These are phyloP conservation scores for Periglandula ipomoeae DNA, from an alignment of 2,329 filamentous ascomycete genomes.

Conservation along the genomic window DNA sequence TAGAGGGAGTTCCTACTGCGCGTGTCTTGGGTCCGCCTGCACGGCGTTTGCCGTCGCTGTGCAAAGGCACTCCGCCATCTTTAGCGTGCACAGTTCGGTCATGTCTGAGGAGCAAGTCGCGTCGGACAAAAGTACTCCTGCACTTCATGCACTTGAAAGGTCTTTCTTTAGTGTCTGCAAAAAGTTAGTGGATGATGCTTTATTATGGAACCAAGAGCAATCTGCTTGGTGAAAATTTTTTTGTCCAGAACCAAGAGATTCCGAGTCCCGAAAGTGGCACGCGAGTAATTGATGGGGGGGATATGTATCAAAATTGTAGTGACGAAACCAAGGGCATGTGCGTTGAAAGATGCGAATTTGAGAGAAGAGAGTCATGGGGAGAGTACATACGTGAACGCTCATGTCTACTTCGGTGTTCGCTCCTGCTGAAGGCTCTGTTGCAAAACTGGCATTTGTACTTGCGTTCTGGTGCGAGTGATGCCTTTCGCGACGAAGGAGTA, in stretches of 20 bases:
- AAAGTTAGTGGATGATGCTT: conserved; percentile 3
- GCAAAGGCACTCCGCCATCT: conserved; percentile 86
- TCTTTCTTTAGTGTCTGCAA: conserved; percentile 88
- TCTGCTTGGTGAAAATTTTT: too few species aligned
- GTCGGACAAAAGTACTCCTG: conserved; percentile 93
- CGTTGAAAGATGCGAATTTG: background rate
- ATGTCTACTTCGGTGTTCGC: conserved; percentile 93
- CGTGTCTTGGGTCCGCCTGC: conserved; percentile 60
- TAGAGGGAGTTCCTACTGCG: conserved; percentile 56
- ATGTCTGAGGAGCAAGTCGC: conserved; percentile 91
- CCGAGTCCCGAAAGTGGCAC: too few species aligned
- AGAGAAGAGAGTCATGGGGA: background rate
- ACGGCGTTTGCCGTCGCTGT: conserved; percentile 88
- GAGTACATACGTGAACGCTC: conserved; percentile 87
- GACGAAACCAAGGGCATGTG: background rate
- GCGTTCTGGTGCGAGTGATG: conserved; percentile 75
- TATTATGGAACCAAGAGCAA: background rate
- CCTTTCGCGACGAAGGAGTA: conserved; percentile 65
- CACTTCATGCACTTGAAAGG: conserved; percentile 99
- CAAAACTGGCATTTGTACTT: conserved; percentile 99
- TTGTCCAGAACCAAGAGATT: too few species aligned
- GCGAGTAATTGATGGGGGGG: too few species aligned
- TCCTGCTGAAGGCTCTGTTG: conserved; percentile 92
- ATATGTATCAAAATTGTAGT: too few species aligned
- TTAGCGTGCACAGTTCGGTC: conserved; percentile 98